Conservation (phyloP, 2,329 filamentous ascomycete species). For the Cladosporium sphaerospermum region DNA sequence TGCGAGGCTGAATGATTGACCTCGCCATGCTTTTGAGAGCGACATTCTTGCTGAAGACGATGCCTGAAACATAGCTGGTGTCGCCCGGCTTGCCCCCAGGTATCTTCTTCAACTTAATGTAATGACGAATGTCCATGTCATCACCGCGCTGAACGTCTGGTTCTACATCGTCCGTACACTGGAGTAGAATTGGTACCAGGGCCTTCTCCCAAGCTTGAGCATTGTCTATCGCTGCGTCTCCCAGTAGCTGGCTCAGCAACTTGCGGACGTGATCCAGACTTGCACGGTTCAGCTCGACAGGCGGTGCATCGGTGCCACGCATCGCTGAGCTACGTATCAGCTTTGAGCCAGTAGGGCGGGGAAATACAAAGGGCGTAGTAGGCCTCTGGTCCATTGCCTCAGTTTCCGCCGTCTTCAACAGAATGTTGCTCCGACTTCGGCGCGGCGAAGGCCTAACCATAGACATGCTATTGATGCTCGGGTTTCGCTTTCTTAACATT, state of each 20-base stretch:
- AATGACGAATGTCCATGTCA: conserved; percentile 94
- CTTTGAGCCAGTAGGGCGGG: conserved; percentile 24
- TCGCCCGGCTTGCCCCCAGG: conserved; percentile 84
- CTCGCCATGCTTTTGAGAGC: conserved; percentile 94
- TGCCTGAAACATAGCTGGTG: conserved; percentile 91
- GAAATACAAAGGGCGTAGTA: conserved; percentile 15
- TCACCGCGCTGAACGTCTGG: conserved; percentile 86
- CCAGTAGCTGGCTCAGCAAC: conserved; percentile 74
- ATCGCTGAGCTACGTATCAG: conserved; percentile 73
- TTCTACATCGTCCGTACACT: conserved; percentile 88
- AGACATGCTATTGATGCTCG: conserved; percentile 73
- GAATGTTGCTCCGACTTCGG: conserved; percentile 48
- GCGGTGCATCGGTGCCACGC: conserved; percentile 64
- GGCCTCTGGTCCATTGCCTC: conserved; percentile 13
- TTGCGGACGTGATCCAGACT: conserved; percentile 84
- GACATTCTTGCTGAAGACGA: conserved; percentile 96
- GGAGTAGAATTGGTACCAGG: conserved; percentile 79
- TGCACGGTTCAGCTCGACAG: conserved; percentile 78
- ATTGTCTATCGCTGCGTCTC: conserved; percentile 68
- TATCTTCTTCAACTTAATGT: conserved; percentile 95
- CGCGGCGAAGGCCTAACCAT: conserved; percentile 67
- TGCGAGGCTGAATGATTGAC: conserved; percentile 73
- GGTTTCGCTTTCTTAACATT: conserved; percentile 66
- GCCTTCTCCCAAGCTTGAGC: conserved; percentile 80
- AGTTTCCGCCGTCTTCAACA: conserved; percentile 40